Evolutionary conservation across 768 basidiomycete species (phyloP).

Genomic region (Erythrobasidium yunnanense): DNA sequence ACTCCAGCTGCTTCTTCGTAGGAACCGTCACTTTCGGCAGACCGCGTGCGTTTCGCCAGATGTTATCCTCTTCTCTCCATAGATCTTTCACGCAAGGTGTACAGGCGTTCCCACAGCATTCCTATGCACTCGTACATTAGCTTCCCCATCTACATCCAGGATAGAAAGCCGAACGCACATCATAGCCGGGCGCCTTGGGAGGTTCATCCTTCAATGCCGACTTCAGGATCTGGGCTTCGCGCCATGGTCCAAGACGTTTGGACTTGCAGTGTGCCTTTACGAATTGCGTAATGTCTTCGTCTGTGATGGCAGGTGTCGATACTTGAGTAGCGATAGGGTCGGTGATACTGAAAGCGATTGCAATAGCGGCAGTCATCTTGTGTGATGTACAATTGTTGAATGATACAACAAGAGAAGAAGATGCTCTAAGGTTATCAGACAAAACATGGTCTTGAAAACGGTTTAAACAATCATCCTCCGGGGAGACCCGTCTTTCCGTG

Average conservation of each 20-base stretch:
- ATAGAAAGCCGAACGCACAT: not conserved
- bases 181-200: not conserved
- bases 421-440: not conserved
- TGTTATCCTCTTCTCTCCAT: conserved; percentile 3
- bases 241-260: conserved; percentile 3
- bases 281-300: not conserved
- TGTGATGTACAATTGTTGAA: not conserved
- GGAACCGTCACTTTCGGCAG: not conserved
- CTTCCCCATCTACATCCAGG: not conserved
- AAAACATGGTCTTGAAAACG: not conserved
- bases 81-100: conserved; percentile 15
- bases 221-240: conserved; percentile 13
- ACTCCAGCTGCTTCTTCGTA: not conserved
- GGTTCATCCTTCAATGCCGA: not conserved
- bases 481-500: no score
- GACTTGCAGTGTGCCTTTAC: not conserved
- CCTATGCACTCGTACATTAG: not conserved
- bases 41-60: conserved; percentile 2
- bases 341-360: not conserved
- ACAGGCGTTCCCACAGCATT: conserved; percentile 16
- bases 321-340: not conserved
- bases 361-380: not conserved
- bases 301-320: not conserved
- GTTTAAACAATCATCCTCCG: not conserved
- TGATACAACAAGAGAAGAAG: not conserved